Conservation (phyloP, 345 rosid genomes). For the Rhodamnia rubescens region DNA sequence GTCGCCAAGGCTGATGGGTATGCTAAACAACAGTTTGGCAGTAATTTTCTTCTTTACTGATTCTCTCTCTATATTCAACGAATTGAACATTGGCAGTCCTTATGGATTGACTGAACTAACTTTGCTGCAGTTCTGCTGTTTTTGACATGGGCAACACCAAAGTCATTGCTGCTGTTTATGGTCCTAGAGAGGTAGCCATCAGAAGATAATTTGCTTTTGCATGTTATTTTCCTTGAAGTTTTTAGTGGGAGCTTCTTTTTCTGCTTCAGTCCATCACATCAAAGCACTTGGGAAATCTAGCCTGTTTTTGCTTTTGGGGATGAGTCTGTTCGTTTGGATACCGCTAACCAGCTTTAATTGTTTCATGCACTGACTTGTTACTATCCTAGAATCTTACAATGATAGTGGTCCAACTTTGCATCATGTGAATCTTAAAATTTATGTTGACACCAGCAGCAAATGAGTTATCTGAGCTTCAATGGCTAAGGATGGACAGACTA, state of each 20-base stretch:
- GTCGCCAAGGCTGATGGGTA: slow-evolving; percentile 88
- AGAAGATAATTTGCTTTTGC: neutral
- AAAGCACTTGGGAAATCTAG: neutral
- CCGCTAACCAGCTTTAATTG: neutral
- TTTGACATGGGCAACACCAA: slow-evolving; percentile 96
- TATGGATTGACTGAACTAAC: neutral
- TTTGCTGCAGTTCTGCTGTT: slow-evolving; percentile 53
- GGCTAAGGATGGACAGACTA: neutral
- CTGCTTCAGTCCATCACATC: neutral
- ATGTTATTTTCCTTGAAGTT: neutral
- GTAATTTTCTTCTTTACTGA: neutral
- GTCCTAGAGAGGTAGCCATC: slow-evolving; percentile 73
- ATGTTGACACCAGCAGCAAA: neutral
- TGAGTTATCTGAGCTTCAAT: neutral
- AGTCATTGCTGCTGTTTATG: slow-evolving; percentile 94
- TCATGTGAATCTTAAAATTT: neutral
- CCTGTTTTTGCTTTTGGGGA: neutral
- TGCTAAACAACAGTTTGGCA: neutral
- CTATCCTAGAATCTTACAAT: neutral
- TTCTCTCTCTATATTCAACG: neutral
- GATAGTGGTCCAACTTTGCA: neutral
- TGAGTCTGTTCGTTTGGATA: neutral
- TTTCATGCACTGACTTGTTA: neutral
- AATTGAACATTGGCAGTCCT: no score
- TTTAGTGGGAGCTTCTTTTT: neutral